These are phyloP conservation scores for Euptelea pleiosperma DNA, from an alignment of 164 flowering plant species.

Conservation along the genomic window DNA sequence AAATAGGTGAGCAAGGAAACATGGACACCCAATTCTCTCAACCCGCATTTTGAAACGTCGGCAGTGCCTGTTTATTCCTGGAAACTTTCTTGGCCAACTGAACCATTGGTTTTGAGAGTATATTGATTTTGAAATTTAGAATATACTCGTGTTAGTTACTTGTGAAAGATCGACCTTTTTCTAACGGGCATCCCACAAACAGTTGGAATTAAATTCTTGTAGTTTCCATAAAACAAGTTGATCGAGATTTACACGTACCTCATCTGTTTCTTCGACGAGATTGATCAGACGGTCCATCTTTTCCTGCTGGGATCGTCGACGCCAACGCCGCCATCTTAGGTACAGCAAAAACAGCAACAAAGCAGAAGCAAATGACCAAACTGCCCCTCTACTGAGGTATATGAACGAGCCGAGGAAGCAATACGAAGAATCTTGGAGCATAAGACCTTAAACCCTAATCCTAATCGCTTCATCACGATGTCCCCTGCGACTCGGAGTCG, in stretches of 20 bases:
- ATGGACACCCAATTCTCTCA: too few species aligned
- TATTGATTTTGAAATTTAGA: too few species aligned
- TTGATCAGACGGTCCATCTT: conserved; percentile 6
- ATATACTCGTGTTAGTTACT: too few species aligned
- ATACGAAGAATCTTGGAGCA: neutral
- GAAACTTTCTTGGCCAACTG: too few species aligned
- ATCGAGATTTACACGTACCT: neutral
- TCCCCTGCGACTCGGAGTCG: neutral
- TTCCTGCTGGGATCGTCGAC: neutral
- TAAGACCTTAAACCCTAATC: conserved; percentile 3
- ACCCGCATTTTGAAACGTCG: too few species aligned
- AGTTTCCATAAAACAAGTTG: too few species aligned
- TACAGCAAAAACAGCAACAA: conserved; percentile 6
- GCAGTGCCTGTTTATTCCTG: too few species aligned
- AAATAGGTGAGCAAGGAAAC: too few species aligned
- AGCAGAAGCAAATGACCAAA: neutral
- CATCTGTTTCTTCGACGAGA: conserved; percentile 6
- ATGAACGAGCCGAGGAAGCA: neutral
- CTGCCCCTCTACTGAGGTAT: neutral
- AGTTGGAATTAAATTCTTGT: neutral
- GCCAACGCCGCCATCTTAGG: neutral
- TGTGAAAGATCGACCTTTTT: neutral
- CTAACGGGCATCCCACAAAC: neutral
- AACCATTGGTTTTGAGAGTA: too few species aligned
- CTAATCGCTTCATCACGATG: neutral